Percentiles rank a stretch among this genome's conserved stretches.
These are phyloP conservation scores for Triticum timopheevii DNA, from an alignment of 176 grass and related monocot genomes.

Conservation along the genomic window DNA sequence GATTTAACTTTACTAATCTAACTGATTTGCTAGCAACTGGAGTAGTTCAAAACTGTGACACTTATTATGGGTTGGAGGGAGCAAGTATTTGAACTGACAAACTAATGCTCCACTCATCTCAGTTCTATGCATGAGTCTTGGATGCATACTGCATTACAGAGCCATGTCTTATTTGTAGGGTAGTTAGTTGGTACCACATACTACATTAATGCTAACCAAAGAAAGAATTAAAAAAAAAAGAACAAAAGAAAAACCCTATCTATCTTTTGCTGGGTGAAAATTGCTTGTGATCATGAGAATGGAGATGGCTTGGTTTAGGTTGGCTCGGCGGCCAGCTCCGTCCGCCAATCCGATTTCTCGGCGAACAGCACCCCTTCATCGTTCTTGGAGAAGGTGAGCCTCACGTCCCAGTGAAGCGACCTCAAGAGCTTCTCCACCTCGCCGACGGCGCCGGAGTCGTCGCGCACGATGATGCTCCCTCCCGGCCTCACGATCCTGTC, in stretches of 20 bases:
- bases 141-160: neutral
- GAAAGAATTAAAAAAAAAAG: neutral
- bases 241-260: neutral
- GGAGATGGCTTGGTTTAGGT: neutral
- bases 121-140: slow-evolving; percentile 10
- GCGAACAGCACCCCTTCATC: slow-evolving; percentile 65
- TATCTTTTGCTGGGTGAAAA: slow-evolving; percentile 25
- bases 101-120: neutral
- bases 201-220: slow-evolving; percentile 12
- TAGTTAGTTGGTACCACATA: neutral
- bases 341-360: slow-evolving; percentile 81
- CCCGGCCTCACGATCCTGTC: slow-evolving; percentile 89
- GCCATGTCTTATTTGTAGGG: slow-evolving; percentile 32
- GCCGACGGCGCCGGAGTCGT: slow-evolving; percentile 45
- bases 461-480: slow-evolving; percentile 72
- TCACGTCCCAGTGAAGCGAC: slow-evolving; percentile 81
- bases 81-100: neutral
- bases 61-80: too few relatives aligned
- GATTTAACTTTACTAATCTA: neutral
- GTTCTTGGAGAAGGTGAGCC: slow-evolving; percentile 75
- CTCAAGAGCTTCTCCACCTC: slow-evolving; percentile 73
- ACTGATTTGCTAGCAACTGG: neutral
- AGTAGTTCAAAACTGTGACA: too few relatives aligned
- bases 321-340: slow-evolving; percentile 46
- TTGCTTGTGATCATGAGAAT: slow-evolving; percentile 12